A percentile compares a stretch with the other conserved stretches of the same genome.
These are phyloP conservation scores for Sclerotinia trifoliorum DNA, from an alignment of 2,329 filamentous ascomycete species.

Conservation along the genomic window DNA sequence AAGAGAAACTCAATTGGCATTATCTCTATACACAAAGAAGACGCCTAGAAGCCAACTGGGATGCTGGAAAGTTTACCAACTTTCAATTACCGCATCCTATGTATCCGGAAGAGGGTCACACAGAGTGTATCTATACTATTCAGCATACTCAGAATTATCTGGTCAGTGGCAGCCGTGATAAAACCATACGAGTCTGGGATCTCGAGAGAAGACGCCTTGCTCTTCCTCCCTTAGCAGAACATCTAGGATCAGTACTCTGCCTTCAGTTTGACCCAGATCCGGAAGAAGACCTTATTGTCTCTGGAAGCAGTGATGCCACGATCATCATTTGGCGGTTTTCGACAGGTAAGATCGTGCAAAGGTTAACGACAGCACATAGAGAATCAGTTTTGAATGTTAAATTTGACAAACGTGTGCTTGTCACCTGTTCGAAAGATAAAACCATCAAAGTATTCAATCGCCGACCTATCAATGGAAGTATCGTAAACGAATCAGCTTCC, in stretches of 20 bases:
- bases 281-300: slow-evolving; percentile 88
- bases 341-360: slow-evolving; percentile 78
- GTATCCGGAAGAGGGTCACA: slow-evolving; percentile 77
- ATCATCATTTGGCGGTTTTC: slow-evolving; percentile 94
- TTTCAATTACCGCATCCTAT: slow-evolving; percentile 89
- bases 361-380: slow-evolving; percentile 71
- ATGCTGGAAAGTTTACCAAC: slow-evolving; percentile 73
- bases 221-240: slow-evolving; percentile 70
- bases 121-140: slow-evolving; percentile 91
- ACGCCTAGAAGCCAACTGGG: slow-evolving; percentile 88
- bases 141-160: slow-evolving; percentile 84
- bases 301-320: slow-evolving; percentile 87
- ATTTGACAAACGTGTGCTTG: slow-evolving; percentile 86
- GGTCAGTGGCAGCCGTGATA: slow-evolving; percentile 90
- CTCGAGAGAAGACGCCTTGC: slow-evolving; percentile 72
- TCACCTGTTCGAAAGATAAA: slow-evolving; percentile 97
- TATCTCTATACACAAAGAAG: slow-evolving; percentile 87
- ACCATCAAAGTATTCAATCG: slow-evolving; percentile 96
- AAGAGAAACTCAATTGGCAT: slow-evolving; percentile 80
- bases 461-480: slow-evolving; percentile 61
- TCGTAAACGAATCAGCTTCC: slow-evolving; percentile 52
- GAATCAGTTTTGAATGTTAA: slow-evolving; percentile 93
- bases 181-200: slow-evolving; percentile 86
- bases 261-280: slow-evolving; percentile 90
- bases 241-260: slow-evolving; percentile 85